A percentile compares a stretch with the other conserved stretches of the same genome.
phyloP scores from a whole-genome alignment of 1,284 basidiomycete genomes.

The Apiotrichum sp. region DNA sequence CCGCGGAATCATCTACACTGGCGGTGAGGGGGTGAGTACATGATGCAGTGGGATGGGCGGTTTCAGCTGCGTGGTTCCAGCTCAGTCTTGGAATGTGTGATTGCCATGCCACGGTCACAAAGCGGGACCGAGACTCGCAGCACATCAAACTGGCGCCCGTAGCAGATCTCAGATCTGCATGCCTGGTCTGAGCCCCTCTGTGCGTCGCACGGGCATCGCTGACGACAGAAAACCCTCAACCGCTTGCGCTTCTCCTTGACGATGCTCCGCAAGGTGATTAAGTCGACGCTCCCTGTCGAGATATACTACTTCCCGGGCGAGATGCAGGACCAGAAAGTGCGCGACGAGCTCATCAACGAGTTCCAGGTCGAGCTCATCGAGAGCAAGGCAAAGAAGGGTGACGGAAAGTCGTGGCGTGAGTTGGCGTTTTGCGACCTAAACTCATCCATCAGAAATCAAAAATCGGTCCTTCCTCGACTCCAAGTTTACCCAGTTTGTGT shows the following conservation, averaged over 20 bases:
- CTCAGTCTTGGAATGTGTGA: too few relatives aligned
- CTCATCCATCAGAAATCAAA: slow-evolving; percentile 34
- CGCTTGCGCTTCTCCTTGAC: slow-evolving; percentile 41
- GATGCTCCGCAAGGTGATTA: slow-evolving; percentile 45
- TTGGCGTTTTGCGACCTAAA: not conserved
- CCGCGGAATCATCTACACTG: slow-evolving; percentile 48
- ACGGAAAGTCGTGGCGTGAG: slow-evolving; percentile 37
- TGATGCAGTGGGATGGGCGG: too few relatives aligned
- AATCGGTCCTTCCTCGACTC: slow-evolving; percentile 40
- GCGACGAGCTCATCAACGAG: slow-evolving; percentile 29
- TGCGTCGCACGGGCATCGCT: too few relatives aligned
- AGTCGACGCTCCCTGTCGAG: slow-evolving; percentile 47
- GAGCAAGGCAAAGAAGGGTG: slow-evolving; percentile 15
- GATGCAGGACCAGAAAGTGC: slow-evolving; percentile 32
- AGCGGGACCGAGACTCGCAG: too few relatives aligned
- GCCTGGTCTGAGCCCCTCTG: too few relatives aligned
- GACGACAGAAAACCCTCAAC: slow-evolving; percentile 39
- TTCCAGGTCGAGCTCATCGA: slow-evolving; percentile 28
- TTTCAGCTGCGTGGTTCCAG: too few relatives aligned
- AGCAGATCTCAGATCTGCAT: too few relatives aligned
- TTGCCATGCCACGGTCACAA: too few relatives aligned
- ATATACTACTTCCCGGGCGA: slow-evolving; percentile 49
- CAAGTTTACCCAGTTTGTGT: slow-evolving; percentile 44
- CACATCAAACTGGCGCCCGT: too few relatives aligned
- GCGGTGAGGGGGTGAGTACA: slow-evolving; percentile 42